Evolutionary conservation across 2,329 filamentous ascomycete genomes (phyloP).

Genomic region (Lachnellula hyalina): DNA sequence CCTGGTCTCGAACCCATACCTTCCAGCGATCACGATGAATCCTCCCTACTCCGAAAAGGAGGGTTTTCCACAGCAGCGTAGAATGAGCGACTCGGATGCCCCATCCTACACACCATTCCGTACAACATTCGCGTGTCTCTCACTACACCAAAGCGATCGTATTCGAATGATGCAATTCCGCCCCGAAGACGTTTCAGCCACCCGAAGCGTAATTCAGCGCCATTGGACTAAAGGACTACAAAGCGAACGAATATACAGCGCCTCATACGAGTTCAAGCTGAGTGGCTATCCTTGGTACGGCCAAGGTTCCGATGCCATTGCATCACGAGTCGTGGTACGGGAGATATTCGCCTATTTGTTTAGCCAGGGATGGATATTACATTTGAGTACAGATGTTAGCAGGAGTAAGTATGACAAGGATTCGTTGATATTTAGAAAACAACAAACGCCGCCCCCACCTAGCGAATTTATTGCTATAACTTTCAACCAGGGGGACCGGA

Average conservation of each 20-base stretch:
- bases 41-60: background rate
- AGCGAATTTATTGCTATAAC: slow-evolving; percentile 36
- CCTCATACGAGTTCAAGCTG: slow-evolving; percentile 35
- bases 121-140: slow-evolving; percentile 30
- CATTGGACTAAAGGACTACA: slow-evolving; percentile 32
- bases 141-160: slow-evolving; percentile 29
- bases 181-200: slow-evolving; percentile 22
- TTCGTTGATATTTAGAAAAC: slow-evolving; percentile 35
- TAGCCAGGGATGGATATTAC: slow-evolving; percentile 35
- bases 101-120: slow-evolving; percentile 19
- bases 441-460: slow-evolving; percentile 30
- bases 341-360: slow-evolving; percentile 32
- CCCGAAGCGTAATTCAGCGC: slow-evolving; percentile 24
- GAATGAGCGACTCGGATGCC: background rate
- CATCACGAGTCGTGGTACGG: slow-evolving; percentile 31
- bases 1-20: too few species aligned
- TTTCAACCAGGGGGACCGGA: slow-evolving; percentile 29
- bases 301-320: slow-evolving; percentile 25
- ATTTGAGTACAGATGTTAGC: slow-evolving; percentile 32
- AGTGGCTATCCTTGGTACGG: slow-evolving; percentile 33
- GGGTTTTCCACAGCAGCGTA: background rate
- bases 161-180: slow-evolving; percentile 36
- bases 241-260: slow-evolving; percentile 29
- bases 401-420: slow-evolving; percentile 33
- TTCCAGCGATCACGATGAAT: background rate